Base-by-base conservation (phyloP, 164 flowering plant species). In the Dillenia suffruticosa region DNA sequence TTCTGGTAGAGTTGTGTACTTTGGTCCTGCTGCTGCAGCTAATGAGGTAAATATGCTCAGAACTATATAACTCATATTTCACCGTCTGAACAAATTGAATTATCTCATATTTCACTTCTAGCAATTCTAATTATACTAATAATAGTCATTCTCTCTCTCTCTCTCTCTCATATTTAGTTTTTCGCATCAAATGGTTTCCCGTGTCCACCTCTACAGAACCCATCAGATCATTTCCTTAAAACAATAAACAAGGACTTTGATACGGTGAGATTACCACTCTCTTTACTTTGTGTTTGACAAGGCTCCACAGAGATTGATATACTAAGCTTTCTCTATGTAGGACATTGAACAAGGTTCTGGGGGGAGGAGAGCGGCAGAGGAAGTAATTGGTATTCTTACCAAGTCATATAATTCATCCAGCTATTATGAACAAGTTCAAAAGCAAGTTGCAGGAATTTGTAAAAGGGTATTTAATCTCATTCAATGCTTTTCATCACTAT, bases 181-280 rank as follows among this genome's bases (percentile, higher is more conserved):
- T 90, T 86, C 45, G 72, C 87, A 9, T 13, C 17, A 32, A 83
- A 71, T 79, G 97, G 91, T 4, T 86, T 86, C 59, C 85, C 88
- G 7, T 88, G 91, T 74, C 91, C 97, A 3, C 66, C 65, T 61
- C 74, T 79, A 53, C 79, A 78, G 57, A 90, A 86, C 50, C 97
- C 97, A 9, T 81, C 95, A 0, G 97, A 90, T 77, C 95, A 90
- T 65, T 90, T 51, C 63, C 91, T 90, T 9, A 74, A 69, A 71
- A 83, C 81, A 10, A 83, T 90, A 61, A 90, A 90, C 80, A 82
- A 68, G 22, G 95, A 90, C 59, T 90, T 88, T 55, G 84, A 86
- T 54, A 63, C 70, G 78, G 97, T 86, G 62, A 70, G 19, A n/a
- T 51, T 10, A 44, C 46, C 40, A 1, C n/a, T 14, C 5, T 10